phyloP scores from a whole-genome alignment of 2,329 filamentous ascomycete species.

The Phialophora expanda region DNA sequence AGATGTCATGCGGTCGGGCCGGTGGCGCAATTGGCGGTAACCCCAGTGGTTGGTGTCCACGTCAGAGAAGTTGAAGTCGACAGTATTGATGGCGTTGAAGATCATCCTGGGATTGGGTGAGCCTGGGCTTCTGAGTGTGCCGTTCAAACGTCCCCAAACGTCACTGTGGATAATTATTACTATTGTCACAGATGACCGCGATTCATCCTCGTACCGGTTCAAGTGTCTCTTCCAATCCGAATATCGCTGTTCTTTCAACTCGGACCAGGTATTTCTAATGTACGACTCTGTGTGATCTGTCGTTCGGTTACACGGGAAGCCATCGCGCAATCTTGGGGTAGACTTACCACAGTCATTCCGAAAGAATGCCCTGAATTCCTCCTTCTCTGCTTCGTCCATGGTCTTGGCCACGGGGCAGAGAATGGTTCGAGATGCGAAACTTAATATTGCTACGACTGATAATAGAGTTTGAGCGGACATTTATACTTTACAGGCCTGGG shows the following conservation, averaged over 20 bases:
- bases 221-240: too few relatives aligned
- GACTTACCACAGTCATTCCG: not conserved
- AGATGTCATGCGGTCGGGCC: too few relatives aligned
- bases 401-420: not conserved
- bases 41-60: too few relatives aligned
- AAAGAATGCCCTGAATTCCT: not conserved
- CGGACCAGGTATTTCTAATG: not conserved
- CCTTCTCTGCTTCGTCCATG: constrained; percentile 6
- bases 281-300: not conserved
- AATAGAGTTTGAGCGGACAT: not conserved
- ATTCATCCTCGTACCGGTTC: too few relatives aligned
- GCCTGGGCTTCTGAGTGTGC: too few relatives aligned
- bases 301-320: not conserved
- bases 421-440: not conserved
- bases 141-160: too few relatives aligned
- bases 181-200: too few relatives aligned
- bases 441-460: not conserved
- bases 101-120: not conserved
- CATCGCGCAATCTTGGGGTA: not conserved
- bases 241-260: too few relatives aligned
- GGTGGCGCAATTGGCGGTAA: too few relatives aligned
- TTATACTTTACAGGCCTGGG: not conserved
- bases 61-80: too few relatives aligned
- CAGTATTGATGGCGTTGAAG: not conserved
- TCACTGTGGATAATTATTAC: too few relatives aligned